phyloP scores from a whole-genome alignment of 139 green algal genomes.

The Micractinium conductrix region DNA sequence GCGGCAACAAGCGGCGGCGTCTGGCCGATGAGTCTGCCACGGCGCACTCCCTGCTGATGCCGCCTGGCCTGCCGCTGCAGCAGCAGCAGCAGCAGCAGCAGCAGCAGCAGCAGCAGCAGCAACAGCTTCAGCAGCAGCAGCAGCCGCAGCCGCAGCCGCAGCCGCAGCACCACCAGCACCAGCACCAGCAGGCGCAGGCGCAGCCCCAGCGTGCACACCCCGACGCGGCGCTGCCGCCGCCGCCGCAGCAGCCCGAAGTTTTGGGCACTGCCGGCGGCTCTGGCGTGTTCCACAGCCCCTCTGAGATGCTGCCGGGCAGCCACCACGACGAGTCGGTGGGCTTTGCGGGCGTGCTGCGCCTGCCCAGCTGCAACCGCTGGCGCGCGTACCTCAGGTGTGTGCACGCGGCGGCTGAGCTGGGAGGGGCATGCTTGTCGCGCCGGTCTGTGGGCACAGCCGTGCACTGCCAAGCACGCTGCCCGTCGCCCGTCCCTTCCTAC shows the following conservation, averaged over 20 bases:
- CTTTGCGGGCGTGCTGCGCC: slow-evolving; percentile 1
- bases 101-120: neutral
- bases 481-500: neutral
- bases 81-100: neutral
- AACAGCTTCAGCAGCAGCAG: too few species aligned
- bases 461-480: too few species aligned
- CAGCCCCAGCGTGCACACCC: neutral
- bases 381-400: slow-evolving; percentile 5
- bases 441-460: too few species aligned
- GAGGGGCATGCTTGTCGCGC: too few species aligned
- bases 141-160: neutral
- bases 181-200: neutral
- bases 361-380: neutral
- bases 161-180: neutral
- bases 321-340: slow-evolving; percentile 2
- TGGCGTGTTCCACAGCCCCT: neutral
- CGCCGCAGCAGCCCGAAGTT: neutral
- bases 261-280: neutral
- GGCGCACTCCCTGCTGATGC: neutral
- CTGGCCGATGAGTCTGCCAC: neutral
- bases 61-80: neutral
- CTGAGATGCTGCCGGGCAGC: neutral
- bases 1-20: neutral
- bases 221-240: neutral
- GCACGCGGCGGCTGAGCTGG: neutral